These are phyloP conservation scores for Coemansia sp. DNA, from an alignment of 192 early-diverging fungal genomes.

Conservation along the genomic window DNA sequence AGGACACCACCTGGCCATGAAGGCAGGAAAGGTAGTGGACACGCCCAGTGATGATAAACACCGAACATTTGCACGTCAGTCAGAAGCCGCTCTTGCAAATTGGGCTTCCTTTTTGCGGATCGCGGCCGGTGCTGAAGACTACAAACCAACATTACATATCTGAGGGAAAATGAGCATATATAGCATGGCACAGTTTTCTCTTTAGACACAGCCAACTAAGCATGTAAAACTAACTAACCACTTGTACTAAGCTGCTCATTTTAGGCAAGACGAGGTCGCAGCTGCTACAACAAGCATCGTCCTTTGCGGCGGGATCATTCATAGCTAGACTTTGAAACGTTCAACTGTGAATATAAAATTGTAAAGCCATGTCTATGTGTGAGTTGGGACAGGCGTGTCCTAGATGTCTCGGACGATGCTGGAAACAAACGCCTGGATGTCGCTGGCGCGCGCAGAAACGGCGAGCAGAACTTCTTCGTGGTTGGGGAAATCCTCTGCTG, in stretches of 20 bases:
- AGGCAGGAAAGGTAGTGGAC: too few species aligned
- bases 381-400: neutral
- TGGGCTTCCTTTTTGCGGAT: neutral
- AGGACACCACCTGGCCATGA: too few species aligned
- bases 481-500: constrained; percentile 38
- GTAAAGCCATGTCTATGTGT: neutral
- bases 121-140: constrained; percentile 40
- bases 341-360: neutral
- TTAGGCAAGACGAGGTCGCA: too few species aligned
- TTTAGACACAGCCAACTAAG: neutral
- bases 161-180: too few species aligned
- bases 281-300: too few species aligned
- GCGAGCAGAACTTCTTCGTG: constrained; percentile 51
- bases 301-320: too few species aligned
- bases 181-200: too few species aligned
- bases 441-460: constrained; percentile 36
- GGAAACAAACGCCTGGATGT: constrained; percentile 45
- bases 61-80: constrained; percentile 55
- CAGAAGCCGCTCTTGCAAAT: constrained; percentile 14
- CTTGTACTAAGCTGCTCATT: too few species aligned
- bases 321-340: too few species aligned
- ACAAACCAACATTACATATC: constrained; percentile 23
- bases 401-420: constrained; percentile 21
- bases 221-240: too few species aligned
- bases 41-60: constrained; percentile 36